Base-by-base conservation (phyloP, 495 filamentous ascomycete species). In the Haplographium delicatum region DNA sequence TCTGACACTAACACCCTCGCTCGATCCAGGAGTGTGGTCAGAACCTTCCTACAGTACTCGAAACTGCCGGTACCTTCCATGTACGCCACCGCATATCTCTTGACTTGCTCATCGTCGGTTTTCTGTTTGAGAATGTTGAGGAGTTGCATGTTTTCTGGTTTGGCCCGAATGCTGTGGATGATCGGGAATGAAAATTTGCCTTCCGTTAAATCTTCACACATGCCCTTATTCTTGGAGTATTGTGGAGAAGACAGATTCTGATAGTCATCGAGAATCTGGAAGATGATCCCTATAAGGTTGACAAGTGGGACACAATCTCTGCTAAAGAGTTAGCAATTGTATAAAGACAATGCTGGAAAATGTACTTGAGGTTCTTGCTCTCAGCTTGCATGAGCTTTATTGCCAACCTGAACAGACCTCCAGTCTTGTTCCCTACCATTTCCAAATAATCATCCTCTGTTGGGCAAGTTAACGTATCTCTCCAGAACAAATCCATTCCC, bases 341-440 rank as follows among this genome's bases (percentile, higher is more conserved):
- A 35, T 33, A 15, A 26, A 13, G n/a, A 41, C 18, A 15, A 6
- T n/a, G 13, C 16, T 44, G 0, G 53, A 51, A 10, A 44, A 54
- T 65, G 46, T 76, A 82, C 68, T 75, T 78, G 13, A 69, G 68
- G 34, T 72, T 74, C 20, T 68, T 66, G 54, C 85, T 88, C 64
- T 95, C 88, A 24, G 89, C 89, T 66, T 96, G 90, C 93, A 99
- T 97, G 24, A 99, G 73, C 66, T 95, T 93, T 53, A 97, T 82
- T 20, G 89, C 93, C 9, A 99, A 75, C 42, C 93, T 80, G 74
- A 99, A 97, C 7, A 99, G 77, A 2, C 93, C 93, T 22, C 93
- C 93, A 3, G 93, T 99, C 68, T 99, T 97, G 70, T 97, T 97
- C 56, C 83, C 82, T 34, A 98, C 94, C 93, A 98, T 98, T 66